These are phyloP conservation scores for Candida fluviatilis DNA, from an alignment of 805 yeast genomes.

Conservation along the genomic window DNA sequence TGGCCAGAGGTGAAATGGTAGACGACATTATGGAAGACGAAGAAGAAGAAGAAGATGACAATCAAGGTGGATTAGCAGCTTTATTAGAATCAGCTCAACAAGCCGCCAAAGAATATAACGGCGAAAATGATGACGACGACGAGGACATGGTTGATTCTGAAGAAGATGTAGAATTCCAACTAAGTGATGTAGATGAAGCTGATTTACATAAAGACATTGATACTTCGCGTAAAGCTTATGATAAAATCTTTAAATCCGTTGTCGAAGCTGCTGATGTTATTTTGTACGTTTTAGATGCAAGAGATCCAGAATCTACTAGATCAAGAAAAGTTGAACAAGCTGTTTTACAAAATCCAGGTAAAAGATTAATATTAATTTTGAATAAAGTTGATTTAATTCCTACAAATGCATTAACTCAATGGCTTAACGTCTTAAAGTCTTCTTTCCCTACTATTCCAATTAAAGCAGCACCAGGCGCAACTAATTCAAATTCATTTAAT, in stretches of 20 bases:
- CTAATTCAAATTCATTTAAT: slow-evolving; percentile 64
- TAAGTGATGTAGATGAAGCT: slow-evolving; percentile 36
- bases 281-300: slow-evolving; percentile 90
- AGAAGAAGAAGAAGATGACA: slow-evolving; percentile 35
- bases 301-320: slow-evolving; percentile 95
- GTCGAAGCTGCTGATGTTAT: slow-evolving; percentile 91
- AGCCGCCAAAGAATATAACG: slow-evolving; percentile 75
- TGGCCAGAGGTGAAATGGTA: slow-evolving; percentile 34
- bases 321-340: slow-evolving; percentile 90
- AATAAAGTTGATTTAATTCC: slow-evolving; percentile 95
- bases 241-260: slow-evolving; percentile 88
- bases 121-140: slow-evolving; percentile 39
- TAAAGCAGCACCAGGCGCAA: slow-evolving; percentile 72
- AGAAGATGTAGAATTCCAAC: slow-evolving; percentile 40
- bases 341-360: slow-evolving; percentile 72
- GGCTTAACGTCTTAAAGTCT: slow-evolving; percentile 76
- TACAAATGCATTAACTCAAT: slow-evolving; percentile 71
- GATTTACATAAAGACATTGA: slow-evolving; percentile 52
- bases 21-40: slow-evolving; percentile 35
- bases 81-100: slow-evolving; percentile 83
- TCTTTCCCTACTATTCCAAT: slow-evolving; percentile 92
- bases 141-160: slow-evolving; percentile 30
- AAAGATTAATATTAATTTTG: slow-evolving; percentile 78
- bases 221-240: slow-evolving; percentile 84
- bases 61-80: slow-evolving; percentile 66